Base-by-base conservation (phyloP, 2,329 filamentous ascomycete genomes). In the Trichophyton equinum region DNA sequence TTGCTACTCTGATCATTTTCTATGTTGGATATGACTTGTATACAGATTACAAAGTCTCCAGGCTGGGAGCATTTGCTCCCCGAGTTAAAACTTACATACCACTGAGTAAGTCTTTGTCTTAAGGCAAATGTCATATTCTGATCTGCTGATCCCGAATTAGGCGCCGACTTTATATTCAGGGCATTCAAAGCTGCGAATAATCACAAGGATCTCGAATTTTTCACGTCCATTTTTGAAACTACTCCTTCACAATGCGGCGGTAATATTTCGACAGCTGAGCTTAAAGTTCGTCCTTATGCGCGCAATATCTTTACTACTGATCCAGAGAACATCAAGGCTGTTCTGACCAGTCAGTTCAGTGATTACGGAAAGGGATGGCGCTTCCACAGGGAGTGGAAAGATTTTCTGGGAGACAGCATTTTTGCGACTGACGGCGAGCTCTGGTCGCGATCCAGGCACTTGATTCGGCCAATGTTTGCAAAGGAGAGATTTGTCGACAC, bases 291-390 rank as follows among this genome's bases (percentile, higher is more conserved):
- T 20, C 65, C 46, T 15, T 62, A 56, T 8, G 71, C 75, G 56
- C 82, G 88, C n/a, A 72, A 86, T 22, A 72, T 95, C 62, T 80
- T 94, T 68, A 96, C 91, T 0, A 82, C 82, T 4, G 90, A 96
- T 66, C 87, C 88, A 0, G 89, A 95, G 68, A 96, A 96, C 70
- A 87, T 95, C 76, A 95, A 96, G 73, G 89, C 91, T 4, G 81
- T 96, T 22, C 78, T 96, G n/a, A 88, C 91, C 0, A 87, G 86
- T 1, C 89, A 96, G 69, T 96, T 96, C 69, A 75, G 76, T 46
- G 88, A 95, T 69, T 96, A 85, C 70, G 91, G 91, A 64, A 96
- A 96, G 74, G 91, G 91, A 7, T 67, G 73, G 58, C 38, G 68
- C 22, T 95, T 95, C 75, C 86, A 91, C 67, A 67, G 73, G 7